Evolutionary conservation across 2,329 filamentous ascomycete species (phyloP).

Genomic region (Juglanconis oblonga): DNA sequence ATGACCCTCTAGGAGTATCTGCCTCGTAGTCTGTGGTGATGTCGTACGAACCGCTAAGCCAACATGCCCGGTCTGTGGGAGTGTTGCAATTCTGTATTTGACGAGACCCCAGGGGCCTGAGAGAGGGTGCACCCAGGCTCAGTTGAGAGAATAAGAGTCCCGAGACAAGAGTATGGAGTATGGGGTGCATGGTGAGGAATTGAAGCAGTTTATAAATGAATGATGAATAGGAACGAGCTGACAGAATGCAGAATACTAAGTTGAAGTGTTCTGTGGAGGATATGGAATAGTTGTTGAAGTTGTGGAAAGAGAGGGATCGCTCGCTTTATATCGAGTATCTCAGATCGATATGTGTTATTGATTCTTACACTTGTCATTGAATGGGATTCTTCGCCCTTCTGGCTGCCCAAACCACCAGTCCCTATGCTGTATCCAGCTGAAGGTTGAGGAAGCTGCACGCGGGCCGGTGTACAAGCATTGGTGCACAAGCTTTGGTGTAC

Average conservation of each 20-base stretch:
- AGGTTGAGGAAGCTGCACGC: too few species aligned
- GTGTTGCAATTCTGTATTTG: conserved; percentile 23
- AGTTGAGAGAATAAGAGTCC: conserved; percentile 13
- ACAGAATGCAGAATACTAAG: background rate
- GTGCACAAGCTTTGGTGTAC: too few species aligned
- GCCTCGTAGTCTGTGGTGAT: conserved; percentile 30
- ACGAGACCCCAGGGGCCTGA: conserved; percentile 3
- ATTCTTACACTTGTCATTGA: too few species aligned
- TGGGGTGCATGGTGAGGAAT: background rate
- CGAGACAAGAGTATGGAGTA: conserved; percentile 2
- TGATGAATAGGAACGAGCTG: background rate
- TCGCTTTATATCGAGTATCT: too few species aligned
- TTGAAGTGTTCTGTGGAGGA: background rate
- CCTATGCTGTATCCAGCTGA: too few species aligned
- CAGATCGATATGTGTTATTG: too few species aligned
- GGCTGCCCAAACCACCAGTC: too few species aligned
- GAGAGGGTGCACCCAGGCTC: conserved; percentile 7
- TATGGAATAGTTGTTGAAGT: too few species aligned
- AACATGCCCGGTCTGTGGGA: conserved; percentile 27
- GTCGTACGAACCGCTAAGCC: conserved; percentile 23
- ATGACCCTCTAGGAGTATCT: conserved; percentile 23
- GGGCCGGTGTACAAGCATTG: too few species aligned
- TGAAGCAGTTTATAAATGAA: background rate
- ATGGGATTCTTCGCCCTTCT: too few species aligned
- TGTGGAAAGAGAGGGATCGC: too few species aligned